Conservation (phyloP, 2,329 filamentous ascomycete genomes). For the Ciborinia camelliae region DNA sequence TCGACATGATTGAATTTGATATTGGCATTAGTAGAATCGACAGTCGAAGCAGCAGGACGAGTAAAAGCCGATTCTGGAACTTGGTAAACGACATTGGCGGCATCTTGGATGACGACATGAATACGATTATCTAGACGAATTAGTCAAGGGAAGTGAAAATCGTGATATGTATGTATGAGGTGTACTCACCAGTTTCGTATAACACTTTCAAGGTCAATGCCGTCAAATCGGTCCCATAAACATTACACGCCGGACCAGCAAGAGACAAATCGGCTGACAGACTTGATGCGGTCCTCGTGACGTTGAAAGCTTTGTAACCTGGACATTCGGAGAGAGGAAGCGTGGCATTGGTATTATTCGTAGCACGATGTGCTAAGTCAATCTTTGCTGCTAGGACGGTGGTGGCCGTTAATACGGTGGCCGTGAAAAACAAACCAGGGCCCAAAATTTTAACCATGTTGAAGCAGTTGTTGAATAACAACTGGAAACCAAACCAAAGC, state of each 20-base stretch:
- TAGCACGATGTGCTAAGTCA: conserved; percentile 6
- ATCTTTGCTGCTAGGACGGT: neutral
- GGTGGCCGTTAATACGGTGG: too few species aligned
- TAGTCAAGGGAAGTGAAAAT: conserved; percentile 24
- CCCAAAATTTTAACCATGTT: neutral
- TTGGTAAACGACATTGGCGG: conserved; percentile 57
- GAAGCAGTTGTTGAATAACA: neutral
- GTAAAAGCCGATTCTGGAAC: conserved; percentile 57
- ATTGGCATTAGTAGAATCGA: conserved; percentile 39
- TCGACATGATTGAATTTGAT: conserved; percentile 51
- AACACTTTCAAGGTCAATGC: conserved; percentile 57
- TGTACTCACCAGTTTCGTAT: conserved; percentile 53
- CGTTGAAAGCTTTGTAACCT: conserved; percentile 51
- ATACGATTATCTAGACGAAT: conserved; percentile 50
- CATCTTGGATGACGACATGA: conserved; percentile 62
- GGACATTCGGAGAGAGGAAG: conserved; percentile 42
- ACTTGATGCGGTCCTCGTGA: conserved; percentile 42
- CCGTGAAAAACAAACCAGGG: conserved; percentile 12
- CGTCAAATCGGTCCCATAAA: conserved; percentile 55
- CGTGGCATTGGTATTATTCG: neutral
- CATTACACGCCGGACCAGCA: conserved; percentile 57
- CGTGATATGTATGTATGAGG: conserved; percentile 31
- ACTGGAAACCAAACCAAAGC: neutral
- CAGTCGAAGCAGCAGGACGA: conserved; percentile 44
- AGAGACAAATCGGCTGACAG: conserved; percentile 57